Conservation (phyloP, 2,329 filamentous ascomycete species). For the Beauveria varroae region DNA sequence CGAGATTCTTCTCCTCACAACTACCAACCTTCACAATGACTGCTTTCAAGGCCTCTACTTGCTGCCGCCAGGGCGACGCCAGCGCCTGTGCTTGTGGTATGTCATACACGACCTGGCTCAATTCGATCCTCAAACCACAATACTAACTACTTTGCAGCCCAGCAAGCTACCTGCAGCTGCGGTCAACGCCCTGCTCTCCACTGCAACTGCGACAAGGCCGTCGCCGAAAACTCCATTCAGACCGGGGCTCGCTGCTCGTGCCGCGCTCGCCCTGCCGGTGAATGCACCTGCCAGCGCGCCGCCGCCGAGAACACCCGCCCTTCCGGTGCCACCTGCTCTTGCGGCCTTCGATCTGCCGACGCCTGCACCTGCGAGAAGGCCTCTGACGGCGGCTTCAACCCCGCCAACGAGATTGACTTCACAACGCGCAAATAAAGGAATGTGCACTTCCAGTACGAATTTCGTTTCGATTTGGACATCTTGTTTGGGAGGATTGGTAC, state of each 20-base stretch:
- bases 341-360: conserved; percentile 64
- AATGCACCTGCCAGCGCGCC: conserved; percentile 75
- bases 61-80: conserved; percentile 46
- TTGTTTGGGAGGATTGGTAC: neutral
- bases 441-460: neutral
- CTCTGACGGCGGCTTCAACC: conserved; percentile 51
- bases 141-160: conserved; percentile 31
- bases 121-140: neutral
- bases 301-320: conserved; percentile 58
- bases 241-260: conserved; percentile 74
- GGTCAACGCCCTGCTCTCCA: conserved; percentile 80
- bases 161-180: conserved; percentile 74
- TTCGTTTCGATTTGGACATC: neutral
- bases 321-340: conserved; percentile 60
- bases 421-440: conserved; percentile 54
- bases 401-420: conserved; percentile 74
- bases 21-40: neutral
- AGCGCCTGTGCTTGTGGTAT: conserved; percentile 49
- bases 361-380: conserved; percentile 81
- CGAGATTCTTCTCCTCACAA: neutral
- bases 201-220: conserved; percentile 75
- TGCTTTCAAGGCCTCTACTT: conserved; percentile 36
- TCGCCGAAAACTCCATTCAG: conserved; percentile 61
- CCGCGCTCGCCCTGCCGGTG: conserved; percentile 68
- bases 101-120: conserved; percentile 18